Evolutionary conservation across 169 alveolate genomes (phyloP).

Genomic region (Cryptosporidium canis): DNA sequence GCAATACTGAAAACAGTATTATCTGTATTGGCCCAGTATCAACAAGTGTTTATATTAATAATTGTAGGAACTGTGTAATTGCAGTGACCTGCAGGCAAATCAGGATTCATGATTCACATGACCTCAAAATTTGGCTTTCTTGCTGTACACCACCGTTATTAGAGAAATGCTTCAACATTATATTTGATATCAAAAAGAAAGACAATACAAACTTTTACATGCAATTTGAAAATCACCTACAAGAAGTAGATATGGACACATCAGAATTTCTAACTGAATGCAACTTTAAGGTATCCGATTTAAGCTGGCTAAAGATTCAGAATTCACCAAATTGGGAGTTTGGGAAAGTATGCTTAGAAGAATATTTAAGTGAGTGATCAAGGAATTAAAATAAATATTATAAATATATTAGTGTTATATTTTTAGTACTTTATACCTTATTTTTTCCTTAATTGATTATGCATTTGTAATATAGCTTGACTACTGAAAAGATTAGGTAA

Average conservation of each 20-base stretch:
- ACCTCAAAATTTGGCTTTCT: conserved; percentile 8
- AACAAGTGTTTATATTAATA: neutral
- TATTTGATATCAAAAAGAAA: conserved; percentile 17
- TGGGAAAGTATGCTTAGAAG: conserved; percentile 8
- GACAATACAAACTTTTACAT: conserved; percentile 3
- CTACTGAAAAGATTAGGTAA: neutral
- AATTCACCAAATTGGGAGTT: conserved; percentile 60
- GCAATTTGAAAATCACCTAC: conserved; percentile 1
- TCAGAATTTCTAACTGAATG: neutral
- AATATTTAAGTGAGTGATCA: neutral
- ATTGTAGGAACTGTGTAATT: conserved; percentile 14
- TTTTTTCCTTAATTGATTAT: neutral
- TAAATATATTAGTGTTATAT: neutral
- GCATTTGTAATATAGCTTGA: neutral
- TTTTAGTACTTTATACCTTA: neutral
- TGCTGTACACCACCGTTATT: conserved; percentile 41
- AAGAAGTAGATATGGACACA: neutral
- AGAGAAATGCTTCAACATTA: conserved; percentile 9
- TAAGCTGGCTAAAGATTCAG: conserved; percentile 35
- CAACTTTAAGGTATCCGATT: conserved; percentile 27
- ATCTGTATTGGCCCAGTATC: conserved; percentile 49
- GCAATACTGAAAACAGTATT: neutral
- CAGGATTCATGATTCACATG: conserved; percentile 35
- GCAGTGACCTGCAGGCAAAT: conserved; percentile 32
- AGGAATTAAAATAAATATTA: neutral